Evolutionary conservation across 2,329 filamentous ascomycete species (phyloP), one percentile per base, ranked within the genome.

Genomic region (Chrysosporium keratinophilum): DNA sequence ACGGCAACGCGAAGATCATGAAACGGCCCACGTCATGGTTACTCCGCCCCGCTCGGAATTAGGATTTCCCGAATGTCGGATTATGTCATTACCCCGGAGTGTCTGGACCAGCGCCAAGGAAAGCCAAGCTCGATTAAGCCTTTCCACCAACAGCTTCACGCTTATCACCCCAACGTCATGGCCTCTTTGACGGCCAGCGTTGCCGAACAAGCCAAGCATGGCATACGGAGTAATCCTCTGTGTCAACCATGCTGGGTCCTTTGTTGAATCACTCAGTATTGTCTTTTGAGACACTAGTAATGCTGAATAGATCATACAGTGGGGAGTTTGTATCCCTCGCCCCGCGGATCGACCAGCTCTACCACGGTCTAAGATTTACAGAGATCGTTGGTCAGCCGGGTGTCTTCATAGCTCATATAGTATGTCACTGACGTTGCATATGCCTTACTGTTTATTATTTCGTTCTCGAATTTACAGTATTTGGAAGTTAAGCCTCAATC

Each of bases 351-450:
- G 23, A 7, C 23, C 7, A 7, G 23, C 23, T 28, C 23, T 28
- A 7, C 23, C 3, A 46, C 23, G 15, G 15, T 19, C 15, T 14
- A 19, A 46, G 15, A n/a, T 19, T 31, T 67, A 67, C 57, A 58
- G 66, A 57, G 61, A 66, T 33, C 58, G 64, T 17, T 64, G 65
- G 14, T 64, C 64, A 17, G 33, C 31, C 17, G 15, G 66, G 74
- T 61, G 76, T 3, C 23, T 7, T 3, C 23, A 4, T 28, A 28
- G 7, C 23, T 28, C n/a, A 37, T 42, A 52, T 76, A 76, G 58
- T 76, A 76, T 62, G 65, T 73, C 10, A 76, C 74, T 35, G 74
- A 75, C 60, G 71, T 75, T 39, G 65, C 71, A 57, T 76, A 71
- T 56, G 65, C 67, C 37, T 63, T 75, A 34, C 64, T 76, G 9